Base-by-base conservation (phyloP, 352 stramenopile genomes). In the Globisporangium paddicum region DNA sequence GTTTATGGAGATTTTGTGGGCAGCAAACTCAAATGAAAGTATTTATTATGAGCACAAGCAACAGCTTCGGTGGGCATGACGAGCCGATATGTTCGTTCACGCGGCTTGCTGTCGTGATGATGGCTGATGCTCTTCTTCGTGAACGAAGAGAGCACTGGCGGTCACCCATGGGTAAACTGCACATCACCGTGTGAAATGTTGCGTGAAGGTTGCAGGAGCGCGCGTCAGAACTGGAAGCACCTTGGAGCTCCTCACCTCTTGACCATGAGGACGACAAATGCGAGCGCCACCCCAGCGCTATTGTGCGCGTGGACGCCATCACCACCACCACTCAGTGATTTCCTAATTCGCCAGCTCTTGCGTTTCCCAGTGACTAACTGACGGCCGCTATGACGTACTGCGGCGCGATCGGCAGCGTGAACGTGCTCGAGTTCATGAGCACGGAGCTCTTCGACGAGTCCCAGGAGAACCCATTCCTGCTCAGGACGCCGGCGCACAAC, bases 371-470 rank as follows among this genome's bases (percentile, higher is more conserved):
- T 21, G n/a, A n/a, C n/a, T n/a, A n/a, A n/a, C n/a, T n/a, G n/a
- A n/a, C n/a, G n/a, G 21, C 2, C n/a, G 66, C 37, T 30, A 67
- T 63, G 50, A 62, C 73, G 62, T 89, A 89, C 60, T 86, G 71
- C 44, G 79, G 77, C 41, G 63, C 79, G 14, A 79, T 89, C 44
- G 77, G 79, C 46, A 87, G 67, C 47, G 79, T 89, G 11, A 87
- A 86, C 38, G 77, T 89, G 58, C 58, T 87, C 47, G 68, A 82
- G 49, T 76, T 87, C 48, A 77, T 86, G 69, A 87, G 77, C 68
- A 83, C 73, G 1, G 79, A 89, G 26, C 57, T 89, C 50, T 89
- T 89, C 42, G 79, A 89, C 45, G 79, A 89, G 58, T 73, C 74
- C 55, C 79, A 89, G 61, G 79, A 89, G 63, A 89, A 89, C 55